Evolutionary conservation across 2,329 filamentous ascomycete genomes (phyloP), one percentile per base, ranked within the genome.

Genomic region (Ophidiomyces ophidiicola): DNA sequence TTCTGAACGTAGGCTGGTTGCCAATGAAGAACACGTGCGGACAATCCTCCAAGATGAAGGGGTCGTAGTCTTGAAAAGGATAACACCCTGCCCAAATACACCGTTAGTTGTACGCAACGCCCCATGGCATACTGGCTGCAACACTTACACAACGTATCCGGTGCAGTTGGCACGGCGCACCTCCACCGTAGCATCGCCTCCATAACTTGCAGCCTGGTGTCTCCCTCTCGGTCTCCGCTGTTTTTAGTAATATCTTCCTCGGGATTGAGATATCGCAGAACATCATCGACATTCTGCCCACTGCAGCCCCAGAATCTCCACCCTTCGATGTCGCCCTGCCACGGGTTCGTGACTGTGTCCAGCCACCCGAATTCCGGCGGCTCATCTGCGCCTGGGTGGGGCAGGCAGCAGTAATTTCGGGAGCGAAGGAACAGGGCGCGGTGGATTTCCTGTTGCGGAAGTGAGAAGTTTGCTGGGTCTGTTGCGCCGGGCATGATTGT

Each of bases 151-250:
- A 98, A 58, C 0, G 92, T 98, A 60, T 98, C 92, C 0, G 92
- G 90, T 1, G 90, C 90, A 0, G 90, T 98, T 1, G 90, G 90
- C 4, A 90, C 90, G 48, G 78, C 78, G 55, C 85, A 83, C 45
- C 90, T 74, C 90, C 90, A 98, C 43, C 86, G 72, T 48, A 93
- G 78, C 76, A 93, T 90, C 42, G 80, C 79, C 61, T 96, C 90
- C 82, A 96, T 90, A 72, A 94, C 83, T 32, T 80, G 79, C 18
- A 96, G 55, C 14, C 87, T 67, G 49, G 86, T 77, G 29, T 85
- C 76, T 24, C 75, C 78, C 29, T 63, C 58, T 32, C 57, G 46
- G n/a, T 49, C 49, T 19, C 50, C 52, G 0, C 44, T 44, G 6
- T 44, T 44, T 25, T 12, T 30, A 21, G 46, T 50, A 5, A 46